Evolutionary conservation across 192 early-diverging fungal species (phyloP).

Genomic region (Podila verticillata): DNA sequence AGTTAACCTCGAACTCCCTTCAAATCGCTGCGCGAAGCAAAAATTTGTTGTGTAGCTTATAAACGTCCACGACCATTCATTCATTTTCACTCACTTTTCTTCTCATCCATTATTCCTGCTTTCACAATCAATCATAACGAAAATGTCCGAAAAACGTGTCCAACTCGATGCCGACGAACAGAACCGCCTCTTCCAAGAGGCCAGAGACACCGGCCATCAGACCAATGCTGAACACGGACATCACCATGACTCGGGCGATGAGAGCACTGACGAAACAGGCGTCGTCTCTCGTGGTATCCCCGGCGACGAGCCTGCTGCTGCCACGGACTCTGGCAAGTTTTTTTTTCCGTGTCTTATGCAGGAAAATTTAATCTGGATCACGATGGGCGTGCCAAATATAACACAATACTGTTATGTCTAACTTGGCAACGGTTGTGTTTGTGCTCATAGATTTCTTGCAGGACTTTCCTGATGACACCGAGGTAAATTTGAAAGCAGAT

Average conservation of each 20-base stretch:
- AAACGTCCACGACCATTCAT: too few relatives aligned
- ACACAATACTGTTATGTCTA: too few relatives aligned
- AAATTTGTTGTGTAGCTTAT: too few relatives aligned
- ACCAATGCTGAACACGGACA: conserved; percentile 1
- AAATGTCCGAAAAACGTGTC: conserved; percentile 32
- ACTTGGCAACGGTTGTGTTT: too few relatives aligned
- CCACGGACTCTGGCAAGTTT: conserved; percentile 5
- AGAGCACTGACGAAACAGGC: conserved; percentile 35
- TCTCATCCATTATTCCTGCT: background rate
- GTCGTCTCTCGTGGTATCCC: conserved; percentile 42
- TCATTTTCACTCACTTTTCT: background rate
- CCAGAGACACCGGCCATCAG: background rate
- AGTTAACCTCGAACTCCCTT: too few relatives aligned
- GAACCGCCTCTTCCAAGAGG: conserved; percentile 42
- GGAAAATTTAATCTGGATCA: background rate
- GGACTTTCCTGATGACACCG: conserved; percentile 60
- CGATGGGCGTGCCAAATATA: too few relatives aligned
- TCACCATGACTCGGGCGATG: conserved; percentile 39
- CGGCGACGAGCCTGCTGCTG: conserved; percentile 28
- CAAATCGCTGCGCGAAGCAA: too few relatives aligned
- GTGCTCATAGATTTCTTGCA: conserved; percentile 55
- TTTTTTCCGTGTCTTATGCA: background rate
- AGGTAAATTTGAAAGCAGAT: conserved; percentile 13
- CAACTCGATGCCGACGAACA: conserved; percentile 43
- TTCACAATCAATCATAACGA: background rate